Evolutionary conservation across 805 yeast genomes (phyloP).

Genomic region (Saturnispora kantuleensis): DNA sequence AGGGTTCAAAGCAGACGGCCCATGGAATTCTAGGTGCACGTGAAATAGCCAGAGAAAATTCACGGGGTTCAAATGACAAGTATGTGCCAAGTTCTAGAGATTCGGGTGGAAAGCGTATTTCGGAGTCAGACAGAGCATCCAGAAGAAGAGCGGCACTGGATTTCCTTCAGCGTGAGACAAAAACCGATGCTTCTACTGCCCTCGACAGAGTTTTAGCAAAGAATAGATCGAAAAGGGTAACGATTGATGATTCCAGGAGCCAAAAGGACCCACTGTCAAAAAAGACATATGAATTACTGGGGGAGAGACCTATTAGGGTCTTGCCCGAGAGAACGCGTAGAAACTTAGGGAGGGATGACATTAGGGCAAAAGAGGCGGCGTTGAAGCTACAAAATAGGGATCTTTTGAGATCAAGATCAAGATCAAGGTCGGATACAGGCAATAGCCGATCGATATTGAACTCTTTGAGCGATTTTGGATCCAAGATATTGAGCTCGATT

Average conservation of each 20-base stretch:
- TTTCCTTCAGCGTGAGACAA: constrained; percentile 10
- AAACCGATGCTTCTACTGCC: not conserved
- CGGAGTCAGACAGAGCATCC: constrained; percentile 8
- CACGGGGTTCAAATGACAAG: not conserved
- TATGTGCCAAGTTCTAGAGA: not conserved
- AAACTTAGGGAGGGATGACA: constrained; percentile 14
- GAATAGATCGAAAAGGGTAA: not conserved
- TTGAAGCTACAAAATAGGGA: constrained; percentile 9
- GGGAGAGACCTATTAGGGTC: constrained; percentile 22
- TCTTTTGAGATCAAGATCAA: not conserved
- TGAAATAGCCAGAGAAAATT: too few species aligned
- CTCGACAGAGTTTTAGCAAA: not conserved
- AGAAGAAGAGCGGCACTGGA: constrained; percentile 12
- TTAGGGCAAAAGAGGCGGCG: constrained; percentile 14
- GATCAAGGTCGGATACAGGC: not conserved
- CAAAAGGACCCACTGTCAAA: constrained; percentile 9
- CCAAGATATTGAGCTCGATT: constrained; percentile 21
- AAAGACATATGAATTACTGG: constrained; percentile 20
- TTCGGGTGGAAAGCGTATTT: not conserved
- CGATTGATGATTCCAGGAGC: too few species aligned
- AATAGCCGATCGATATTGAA: constrained; percentile 17
- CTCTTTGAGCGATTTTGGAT: constrained; percentile 23
- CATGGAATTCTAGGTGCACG: too few species aligned
- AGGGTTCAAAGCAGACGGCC: too few species aligned
- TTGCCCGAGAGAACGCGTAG: constrained; percentile 10